Evolutionary conservation across 345 rosid species (phyloP).

Genomic region (Anastatica hierochuntica): DNA sequence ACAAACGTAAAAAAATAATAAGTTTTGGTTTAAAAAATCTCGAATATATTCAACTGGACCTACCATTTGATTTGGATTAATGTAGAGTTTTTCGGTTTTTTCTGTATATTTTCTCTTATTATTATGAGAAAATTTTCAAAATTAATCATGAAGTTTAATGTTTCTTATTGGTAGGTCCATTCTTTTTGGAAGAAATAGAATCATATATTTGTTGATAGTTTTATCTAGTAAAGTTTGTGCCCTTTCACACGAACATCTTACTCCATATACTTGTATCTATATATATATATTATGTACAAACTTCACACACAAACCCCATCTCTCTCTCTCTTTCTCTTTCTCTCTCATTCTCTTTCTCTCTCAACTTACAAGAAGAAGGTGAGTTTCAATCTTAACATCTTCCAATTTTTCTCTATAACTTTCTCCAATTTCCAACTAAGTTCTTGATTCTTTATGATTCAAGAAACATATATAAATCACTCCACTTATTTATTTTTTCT

Average conservation of each 20-base stretch:
- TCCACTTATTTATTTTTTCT: not conserved
- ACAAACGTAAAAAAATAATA: not conserved
- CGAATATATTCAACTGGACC: not conserved
- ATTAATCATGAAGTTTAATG: not conserved
- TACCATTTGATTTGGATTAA: not conserved
- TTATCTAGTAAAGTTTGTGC: too few species aligned
- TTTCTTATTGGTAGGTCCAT: not conserved
- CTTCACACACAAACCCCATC: not conserved
- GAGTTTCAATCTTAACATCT: constrained; percentile 3
- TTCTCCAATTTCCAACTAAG: not conserved
- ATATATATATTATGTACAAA: not conserved
- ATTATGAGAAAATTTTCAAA: not conserved
- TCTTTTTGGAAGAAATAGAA: too few species aligned
- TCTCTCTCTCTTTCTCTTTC: constrained; percentile 10
- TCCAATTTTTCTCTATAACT: not conserved
- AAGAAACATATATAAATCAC: not conserved
- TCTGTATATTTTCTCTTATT: not conserved
- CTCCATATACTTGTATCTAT: too few species aligned
- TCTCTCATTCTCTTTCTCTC: constrained; percentile 9
- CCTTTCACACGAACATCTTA: too few species aligned
- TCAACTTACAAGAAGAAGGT: constrained; percentile 12
- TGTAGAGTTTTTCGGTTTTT: too few species aligned
- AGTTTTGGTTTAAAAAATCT: not conserved
- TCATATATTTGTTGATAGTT: too few species aligned
- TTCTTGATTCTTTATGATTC: not conserved